Percentiles rank a stretch among this genome's conserved stretches.
Conservation (phyloP, 148 eudicot species). For the Diospyros lotus region DNA sequence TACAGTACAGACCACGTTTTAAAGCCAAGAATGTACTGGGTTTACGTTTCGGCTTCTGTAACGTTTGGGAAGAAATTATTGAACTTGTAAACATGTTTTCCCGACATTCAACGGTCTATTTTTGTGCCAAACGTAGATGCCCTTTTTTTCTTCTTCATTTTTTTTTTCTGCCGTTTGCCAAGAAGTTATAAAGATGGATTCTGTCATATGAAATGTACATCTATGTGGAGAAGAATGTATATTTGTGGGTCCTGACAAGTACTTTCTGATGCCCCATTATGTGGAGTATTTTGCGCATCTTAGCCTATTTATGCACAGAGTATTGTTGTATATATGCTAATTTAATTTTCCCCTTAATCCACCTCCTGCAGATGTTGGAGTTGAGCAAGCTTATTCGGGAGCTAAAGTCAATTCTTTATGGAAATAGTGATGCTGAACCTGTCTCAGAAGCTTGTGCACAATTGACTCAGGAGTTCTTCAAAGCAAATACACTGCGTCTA, state of each 20-base stretch:
- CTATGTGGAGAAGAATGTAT: neutral
- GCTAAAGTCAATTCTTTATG: slow-evolving; percentile 72
- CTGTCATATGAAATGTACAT: neutral
- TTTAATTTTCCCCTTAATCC: neutral
- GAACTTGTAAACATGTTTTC: neutral
- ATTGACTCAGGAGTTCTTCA: slow-evolving; percentile 90
- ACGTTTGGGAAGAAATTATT: too few species aligned
- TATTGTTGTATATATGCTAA: neutral
- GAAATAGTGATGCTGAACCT: slow-evolving; percentile 89
- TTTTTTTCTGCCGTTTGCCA: neutral
- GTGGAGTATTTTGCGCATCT: neutral
- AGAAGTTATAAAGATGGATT: neutral
- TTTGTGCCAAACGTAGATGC: neutral
- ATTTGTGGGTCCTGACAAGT: neutral
- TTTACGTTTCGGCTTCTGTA: neutral
- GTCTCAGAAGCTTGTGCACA: slow-evolving; percentile 88
- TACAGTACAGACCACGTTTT: neutral
- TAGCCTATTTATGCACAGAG: neutral
- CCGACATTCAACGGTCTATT: too few species aligned
- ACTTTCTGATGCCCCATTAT: neutral
- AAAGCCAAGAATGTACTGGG: neutral
- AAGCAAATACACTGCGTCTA: slow-evolving; percentile 70
- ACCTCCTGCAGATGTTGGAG: slow-evolving; percentile 53
- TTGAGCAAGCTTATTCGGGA: slow-evolving; percentile 70
- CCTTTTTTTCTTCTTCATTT: too few species aligned